These are phyloP conservation scores for Trametes polyzona DNA, from an alignment of 1,284 basidiomycete genomes.

Conservation along the genomic window DNA sequence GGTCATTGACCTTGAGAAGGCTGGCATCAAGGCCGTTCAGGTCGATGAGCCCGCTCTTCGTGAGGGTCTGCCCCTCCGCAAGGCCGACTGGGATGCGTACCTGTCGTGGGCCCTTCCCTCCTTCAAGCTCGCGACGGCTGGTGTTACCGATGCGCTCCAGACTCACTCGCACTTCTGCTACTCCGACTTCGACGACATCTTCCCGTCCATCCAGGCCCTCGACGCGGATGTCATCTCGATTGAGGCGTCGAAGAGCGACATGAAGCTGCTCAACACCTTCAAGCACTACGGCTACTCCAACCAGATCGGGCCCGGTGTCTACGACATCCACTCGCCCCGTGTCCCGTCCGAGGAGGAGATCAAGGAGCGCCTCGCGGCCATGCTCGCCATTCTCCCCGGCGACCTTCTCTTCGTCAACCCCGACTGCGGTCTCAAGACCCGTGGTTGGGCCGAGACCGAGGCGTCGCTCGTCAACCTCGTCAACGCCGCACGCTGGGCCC, in stretches of 20 bases:
- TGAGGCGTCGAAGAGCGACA: constrained; percentile 97
- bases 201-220: constrained; percentile 95
- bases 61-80: constrained; percentile 96
- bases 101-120: constrained; percentile 97
- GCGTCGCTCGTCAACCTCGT: constrained; percentile 89
- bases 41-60: constrained; percentile 99
- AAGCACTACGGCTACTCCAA: constrained; percentile 96
- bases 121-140: constrained; percentile 95
- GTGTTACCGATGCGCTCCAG: constrained; percentile 90
- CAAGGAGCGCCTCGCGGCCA: constrained; percentile 87
- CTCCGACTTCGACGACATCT: constrained; percentile 97
- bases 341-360: constrained; percentile 95
- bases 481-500: constrained; percentile 88
- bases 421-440: constrained; percentile 91
- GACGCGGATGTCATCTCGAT: constrained; percentile 99
- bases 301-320: constrained; percentile 98
- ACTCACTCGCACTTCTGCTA: constrained; percentile 99
- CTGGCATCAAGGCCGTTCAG: constrained; percentile 97
- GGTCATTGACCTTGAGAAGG: constrained; percentile 96
- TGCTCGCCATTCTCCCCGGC: constrained; percentile 80
- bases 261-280: constrained; percentile 97
- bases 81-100: constrained; percentile 93
- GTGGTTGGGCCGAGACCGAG: constrained; percentile 97
- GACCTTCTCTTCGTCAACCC: constrained; percentile 94
- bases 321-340: constrained; percentile 99